These are phyloP conservation scores for Cryptosporidium parvum DNA, from an alignment of 169 alveolate genomes.

Conservation along the genomic window DNA sequence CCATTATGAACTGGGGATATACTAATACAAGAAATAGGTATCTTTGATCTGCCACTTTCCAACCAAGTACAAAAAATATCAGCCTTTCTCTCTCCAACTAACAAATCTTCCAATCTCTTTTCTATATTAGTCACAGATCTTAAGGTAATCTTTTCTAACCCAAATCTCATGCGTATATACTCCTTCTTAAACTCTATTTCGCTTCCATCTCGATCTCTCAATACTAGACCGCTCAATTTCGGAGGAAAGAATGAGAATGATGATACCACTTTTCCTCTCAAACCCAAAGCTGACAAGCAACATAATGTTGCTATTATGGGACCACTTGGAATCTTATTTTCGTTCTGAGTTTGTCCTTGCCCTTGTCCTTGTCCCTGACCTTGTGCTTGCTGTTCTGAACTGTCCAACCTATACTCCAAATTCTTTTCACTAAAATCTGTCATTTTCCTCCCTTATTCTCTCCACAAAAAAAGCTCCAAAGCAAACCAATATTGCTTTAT, in stretches of 20 bases:
- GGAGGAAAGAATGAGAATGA: constrained; percentile 71
- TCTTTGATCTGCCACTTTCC: constrained; percentile 67
- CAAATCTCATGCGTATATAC: constrained; percentile 26
- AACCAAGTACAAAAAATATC: constrained; percentile 57
- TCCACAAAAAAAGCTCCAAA: background rate
- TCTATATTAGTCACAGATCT: constrained; percentile 35
- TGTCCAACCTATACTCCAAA: constrained; percentile 17
- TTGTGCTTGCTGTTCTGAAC: background rate
- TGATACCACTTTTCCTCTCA: constrained; percentile 27
- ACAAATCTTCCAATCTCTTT: constrained; percentile 37
- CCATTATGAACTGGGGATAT: constrained; percentile 24
- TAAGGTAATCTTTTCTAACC: constrained; percentile 27
- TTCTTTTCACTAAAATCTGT: constrained; percentile 3
- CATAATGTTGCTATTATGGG: constrained; percentile 61
- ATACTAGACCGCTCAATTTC: constrained; percentile 35
- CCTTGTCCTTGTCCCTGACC: background rate
- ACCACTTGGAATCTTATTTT: constrained; percentile 49
- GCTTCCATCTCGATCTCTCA: constrained; percentile 25
- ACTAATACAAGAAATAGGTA: constrained; percentile 56
- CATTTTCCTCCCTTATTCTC: background rate
- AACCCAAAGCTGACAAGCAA: constrained; percentile 54
- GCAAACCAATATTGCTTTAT: background rate
- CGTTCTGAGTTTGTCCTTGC: background rate
- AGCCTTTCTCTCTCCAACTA: constrained; percentile 37
- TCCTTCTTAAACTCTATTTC: constrained; percentile 24